Evolutionary conservation across 2,329 filamentous ascomycete species (phyloP).

Genomic region (Xylaria sp.): DNA sequence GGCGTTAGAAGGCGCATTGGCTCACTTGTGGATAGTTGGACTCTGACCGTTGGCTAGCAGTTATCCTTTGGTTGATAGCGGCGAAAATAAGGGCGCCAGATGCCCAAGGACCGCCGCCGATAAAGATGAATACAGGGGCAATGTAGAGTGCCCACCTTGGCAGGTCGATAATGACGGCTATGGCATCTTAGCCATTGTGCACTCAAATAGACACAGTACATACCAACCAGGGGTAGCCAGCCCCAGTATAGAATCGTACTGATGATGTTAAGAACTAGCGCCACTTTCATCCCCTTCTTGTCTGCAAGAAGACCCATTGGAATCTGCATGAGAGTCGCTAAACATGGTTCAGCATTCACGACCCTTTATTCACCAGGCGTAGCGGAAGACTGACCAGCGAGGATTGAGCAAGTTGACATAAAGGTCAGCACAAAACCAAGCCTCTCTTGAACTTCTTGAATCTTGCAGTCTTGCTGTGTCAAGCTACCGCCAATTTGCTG

Average conservation of each 20-base stretch:
- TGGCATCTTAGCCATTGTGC: neutral
- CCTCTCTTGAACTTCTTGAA: slow-evolving; percentile 4
- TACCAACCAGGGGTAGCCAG: slow-evolving; percentile 19
- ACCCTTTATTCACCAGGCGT: too few species aligned
- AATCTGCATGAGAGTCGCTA: slow-evolving; percentile 24
- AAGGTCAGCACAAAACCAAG: slow-evolving; percentile 16
- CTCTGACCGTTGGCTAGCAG: slow-evolving; percentile 8
- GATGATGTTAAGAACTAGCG: slow-evolving; percentile 16
- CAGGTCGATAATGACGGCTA: slow-evolving; percentile 6
- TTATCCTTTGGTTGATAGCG: slow-evolving; percentile 13
- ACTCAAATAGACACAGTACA: neutral
- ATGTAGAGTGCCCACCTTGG: slow-evolving; percentile 11
- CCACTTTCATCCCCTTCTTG: slow-evolving; percentile 7
- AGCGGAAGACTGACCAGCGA: slow-evolving; percentile 11
- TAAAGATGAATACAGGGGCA: slow-evolving; percentile 12
- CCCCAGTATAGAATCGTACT: slow-evolving; percentile 22
- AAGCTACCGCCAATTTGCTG: neutral
- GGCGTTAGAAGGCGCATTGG: neutral
- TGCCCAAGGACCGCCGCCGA: slow-evolving; percentile 22
- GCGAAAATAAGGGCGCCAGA: slow-evolving; percentile 20
- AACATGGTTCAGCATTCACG: neutral
- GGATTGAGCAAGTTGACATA: slow-evolving; percentile 18
- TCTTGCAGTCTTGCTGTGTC: slow-evolving; percentile 8
- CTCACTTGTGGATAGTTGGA: neutral
- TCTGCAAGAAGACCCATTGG: slow-evolving; percentile 21